These are phyloP conservation scores for Oryza glaberrima DNA, from an alignment of 176 grass and related monocot species.

Conservation along the genomic window DNA sequence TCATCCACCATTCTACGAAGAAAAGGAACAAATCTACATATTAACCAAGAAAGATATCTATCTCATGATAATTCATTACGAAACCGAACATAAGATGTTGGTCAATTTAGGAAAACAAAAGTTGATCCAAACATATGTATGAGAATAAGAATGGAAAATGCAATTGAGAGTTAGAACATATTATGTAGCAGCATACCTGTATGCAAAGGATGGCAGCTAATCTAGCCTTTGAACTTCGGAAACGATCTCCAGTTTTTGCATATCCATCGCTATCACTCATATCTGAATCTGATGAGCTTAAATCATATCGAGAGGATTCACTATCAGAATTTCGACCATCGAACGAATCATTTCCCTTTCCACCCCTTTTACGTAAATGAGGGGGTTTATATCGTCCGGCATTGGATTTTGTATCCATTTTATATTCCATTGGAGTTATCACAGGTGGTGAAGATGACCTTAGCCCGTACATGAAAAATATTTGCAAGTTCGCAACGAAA, in stretches of 20 bases:
- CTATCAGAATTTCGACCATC: constrained; percentile 66
- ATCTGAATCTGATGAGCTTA: constrained; percentile 93
- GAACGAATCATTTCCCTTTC: constrained; percentile 35
- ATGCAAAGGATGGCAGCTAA: constrained; percentile 79
- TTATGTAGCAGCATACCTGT: constrained; percentile 56
- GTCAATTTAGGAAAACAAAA: constrained; percentile 15
- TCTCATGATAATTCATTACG: constrained; percentile 13
- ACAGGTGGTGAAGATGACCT: constrained; percentile 50
- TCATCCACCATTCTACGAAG: constrained; percentile 22
- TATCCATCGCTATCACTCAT: constrained; percentile 83
- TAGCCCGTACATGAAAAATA: constrained; percentile 83
- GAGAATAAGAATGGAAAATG: constrained; percentile 23
- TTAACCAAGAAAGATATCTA: constrained; percentile 10
- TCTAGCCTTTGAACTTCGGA: constrained; percentile 89
- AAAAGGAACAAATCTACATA: constrained; percentile 35
- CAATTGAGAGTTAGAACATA: not conserved
- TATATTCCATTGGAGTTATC: constrained; percentile 50
- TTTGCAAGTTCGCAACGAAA: constrained; percentile 81
- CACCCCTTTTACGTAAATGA: constrained; percentile 73
- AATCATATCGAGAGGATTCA: constrained; percentile 75
- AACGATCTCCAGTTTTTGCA: constrained; percentile 67
- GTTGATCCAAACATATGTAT: constrained; percentile 1
- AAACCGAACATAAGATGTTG: not conserved
- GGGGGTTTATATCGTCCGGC: constrained; percentile 76
- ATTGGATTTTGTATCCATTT: constrained; percentile 38